Evolutionary conservation across 225 moss, liverwort and hornwort species (phyloP).

Genomic region (Pseudisothecium myosuroides): DNA sequence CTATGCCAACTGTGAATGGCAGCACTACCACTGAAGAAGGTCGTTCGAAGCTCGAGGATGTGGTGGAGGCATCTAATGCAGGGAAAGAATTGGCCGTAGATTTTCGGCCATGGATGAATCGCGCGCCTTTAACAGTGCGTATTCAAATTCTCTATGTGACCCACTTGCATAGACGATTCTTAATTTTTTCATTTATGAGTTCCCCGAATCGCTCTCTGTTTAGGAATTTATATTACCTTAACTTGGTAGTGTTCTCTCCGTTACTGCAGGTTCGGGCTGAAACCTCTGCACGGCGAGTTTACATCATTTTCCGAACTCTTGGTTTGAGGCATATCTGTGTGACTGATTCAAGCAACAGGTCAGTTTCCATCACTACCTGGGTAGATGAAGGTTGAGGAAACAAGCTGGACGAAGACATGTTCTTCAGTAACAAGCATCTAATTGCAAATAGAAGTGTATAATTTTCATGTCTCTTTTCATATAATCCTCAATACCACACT

Average conservation of each 20-base stretch:
- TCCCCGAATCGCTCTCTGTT: neutral
- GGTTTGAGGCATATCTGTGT: constrained; percentile 78
- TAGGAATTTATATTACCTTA: neutral
- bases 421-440: neutral
- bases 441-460: neutral
- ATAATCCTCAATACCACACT: no score
- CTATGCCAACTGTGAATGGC: neutral
- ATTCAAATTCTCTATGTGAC: neutral
- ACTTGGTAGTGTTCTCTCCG: neutral
- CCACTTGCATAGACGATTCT: neutral
- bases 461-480: neutral
- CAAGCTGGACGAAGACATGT: neutral
- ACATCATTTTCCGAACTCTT: constrained; percentile 73
- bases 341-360: constrained; percentile 68
- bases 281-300: constrained; percentile 76
- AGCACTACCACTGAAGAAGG: constrained; percentile 5
- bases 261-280: constrained; percentile 61
- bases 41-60: neutral
- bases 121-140: constrained; percentile 64
- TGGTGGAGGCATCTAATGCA: neutral
- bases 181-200: neutral
- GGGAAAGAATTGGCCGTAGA: constrained; percentile 49
- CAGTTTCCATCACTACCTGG: neutral
- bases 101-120: constrained; percentile 78
- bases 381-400: neutral